A percentile compares a stretch with the other conserved stretches of the same genome.
Evolutionary conservation across 345 rosid genomes (phyloP).

Genomic region (Arabidopsis thaliana): TAIR10.1 NC_003076.8:8952501-8953000

Average conservation of each 20-base stretch:
- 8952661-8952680: background rate
- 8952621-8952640: no score
- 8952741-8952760: constrained; percentile 75
- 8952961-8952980: constrained; percentile 60
- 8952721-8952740: constrained; percentile 92
- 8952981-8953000: constrained; percentile 53
- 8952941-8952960: constrained; percentile 92
- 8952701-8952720: constrained; percentile 92
- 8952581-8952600: no score
- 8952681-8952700: constrained; percentile 83
- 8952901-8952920: constrained; percentile 83
- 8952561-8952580: no score
- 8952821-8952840: background rate
- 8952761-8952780: constrained; percentile 68
- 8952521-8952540: no score
- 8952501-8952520: no score
- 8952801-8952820: background rate
- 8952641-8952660: background rate
- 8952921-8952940: constrained; percentile 73
- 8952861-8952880: no score
- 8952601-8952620: no score
- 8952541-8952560: no score
- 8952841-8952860: background rate
- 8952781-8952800: background rate
- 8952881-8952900: constrained; percentile 43